Conservation (phyloP, 1,139 yeast species). For the Pneumocystis wakefieldiae region DNA sequence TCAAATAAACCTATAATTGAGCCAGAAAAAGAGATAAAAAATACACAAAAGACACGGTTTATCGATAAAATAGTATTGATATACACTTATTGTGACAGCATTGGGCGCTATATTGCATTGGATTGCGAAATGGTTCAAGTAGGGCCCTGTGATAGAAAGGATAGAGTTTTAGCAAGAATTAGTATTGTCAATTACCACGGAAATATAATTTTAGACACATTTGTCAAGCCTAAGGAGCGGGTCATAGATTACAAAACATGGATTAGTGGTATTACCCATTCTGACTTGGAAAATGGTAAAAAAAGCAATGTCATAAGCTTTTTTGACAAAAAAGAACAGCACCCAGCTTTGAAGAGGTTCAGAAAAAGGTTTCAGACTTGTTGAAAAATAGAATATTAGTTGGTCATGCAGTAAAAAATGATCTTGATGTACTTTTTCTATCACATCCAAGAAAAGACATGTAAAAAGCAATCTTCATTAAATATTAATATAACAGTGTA, state of each 20-base stretch:
- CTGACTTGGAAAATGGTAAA: slow-evolving; percentile 37
- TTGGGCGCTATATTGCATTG: slow-evolving; percentile 65
- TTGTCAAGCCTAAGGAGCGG: slow-evolving; percentile 55
- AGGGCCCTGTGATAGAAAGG: slow-evolving; percentile 49
- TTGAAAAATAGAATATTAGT: slow-evolving; percentile 43
- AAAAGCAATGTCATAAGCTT: slow-evolving; percentile 2
- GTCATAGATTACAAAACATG: slow-evolving; percentile 89
- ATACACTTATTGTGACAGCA: slow-evolving; percentile 1
- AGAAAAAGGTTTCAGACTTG: slow-evolving; percentile 35
- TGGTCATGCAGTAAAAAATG: slow-evolving; percentile 78
- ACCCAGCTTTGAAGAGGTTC: slow-evolving; percentile 50
- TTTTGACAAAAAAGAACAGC: slow-evolving; percentile 28
- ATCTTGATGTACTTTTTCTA: slow-evolving; percentile 49
- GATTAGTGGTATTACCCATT: slow-evolving; percentile 77
- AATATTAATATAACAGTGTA: background rate
- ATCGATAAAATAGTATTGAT: background rate
- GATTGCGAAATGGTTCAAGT: slow-evolving; percentile 94
- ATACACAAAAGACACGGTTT: background rate
- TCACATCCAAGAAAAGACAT: slow-evolving; percentile 50
- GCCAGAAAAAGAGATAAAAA: background rate
- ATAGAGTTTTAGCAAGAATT: slow-evolving; percentile 67
- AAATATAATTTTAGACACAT: slow-evolving; percentile 50
- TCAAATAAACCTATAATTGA: background rate
- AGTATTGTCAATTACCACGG: slow-evolving; percentile 79
- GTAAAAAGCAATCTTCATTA: background rate